Evolutionary conservation across 179 eudicot genomes (phyloP), one percentile per base, ranked within the genome.

Genomic region (Dionaea muscipula): DNA sequence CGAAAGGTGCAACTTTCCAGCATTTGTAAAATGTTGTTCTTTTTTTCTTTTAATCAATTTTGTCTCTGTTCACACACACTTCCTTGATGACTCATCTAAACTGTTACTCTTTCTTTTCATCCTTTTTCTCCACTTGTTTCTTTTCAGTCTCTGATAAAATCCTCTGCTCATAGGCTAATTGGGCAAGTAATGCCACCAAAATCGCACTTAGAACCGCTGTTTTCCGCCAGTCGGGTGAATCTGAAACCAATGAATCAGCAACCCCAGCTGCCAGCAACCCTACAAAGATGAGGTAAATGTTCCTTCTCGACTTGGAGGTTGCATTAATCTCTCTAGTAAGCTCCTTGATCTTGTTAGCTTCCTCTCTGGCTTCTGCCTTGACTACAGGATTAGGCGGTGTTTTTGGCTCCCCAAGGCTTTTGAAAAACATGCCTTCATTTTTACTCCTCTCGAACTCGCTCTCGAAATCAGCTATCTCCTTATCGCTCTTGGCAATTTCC

Each of bases 371-470:
- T 31, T 68, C 74, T 6, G 53, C 75, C 67, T 67, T 80, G 0
- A 75, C 81, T 3, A 48, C 55, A 5, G 17, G 47, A 31, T n/a
- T 25, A 5, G 25, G 3, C 17, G 62, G 62, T 10, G 84, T 78
- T 57, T 51, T 64, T 21, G 46, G 67, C 25, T 65, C 47, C 57
- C 71, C 51, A 66, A 82, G 61, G 70, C 77, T 93, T 63, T 82
- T 73, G 66, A 91, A 87, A 74, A 91, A 84, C 59, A 84, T 60
- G 27, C 98, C 88, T 75, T 84, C 83, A 55, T 91, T 91, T 57
- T 84, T 61, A 6, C 70, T 81, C 17, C 62, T 72, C 62, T 68
- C 73, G 9, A 81, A 73, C 50, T 73, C 78, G 12, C 67, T 85
- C 70, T 91, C 84, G 21, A 88, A 79, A 0, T 88, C 94, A 15